Conservation (phyloP, 306 rosid genomes). For the Luffa aegyptiaca region DNA sequence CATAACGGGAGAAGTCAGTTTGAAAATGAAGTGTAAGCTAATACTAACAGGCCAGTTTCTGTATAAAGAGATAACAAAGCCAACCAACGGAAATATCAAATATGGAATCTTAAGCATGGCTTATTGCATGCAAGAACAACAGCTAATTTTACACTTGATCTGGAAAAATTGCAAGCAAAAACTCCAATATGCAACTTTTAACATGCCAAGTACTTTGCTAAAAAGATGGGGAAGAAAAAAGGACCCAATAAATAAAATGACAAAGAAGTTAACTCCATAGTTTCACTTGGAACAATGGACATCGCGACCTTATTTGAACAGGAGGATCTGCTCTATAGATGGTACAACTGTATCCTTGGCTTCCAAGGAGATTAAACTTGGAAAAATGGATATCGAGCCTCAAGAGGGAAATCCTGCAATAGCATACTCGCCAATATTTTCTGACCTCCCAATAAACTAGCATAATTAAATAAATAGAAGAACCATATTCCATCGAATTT, state of each 20-base stretch:
- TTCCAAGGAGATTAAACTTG: not conserved
- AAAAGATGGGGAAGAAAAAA: too few relatives aligned
- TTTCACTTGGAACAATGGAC: not conserved
- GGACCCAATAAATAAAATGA: not conserved
- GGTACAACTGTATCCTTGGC: too few relatives aligned
- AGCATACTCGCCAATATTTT: not conserved
- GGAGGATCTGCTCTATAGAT: too few relatives aligned
- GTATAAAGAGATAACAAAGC: not conserved
- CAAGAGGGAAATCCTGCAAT: not conserved
- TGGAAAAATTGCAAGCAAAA: not conserved
- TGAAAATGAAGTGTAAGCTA: not conserved
- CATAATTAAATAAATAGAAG: not conserved
- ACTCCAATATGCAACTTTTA: not conserved
- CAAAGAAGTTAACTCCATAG: not conserved
- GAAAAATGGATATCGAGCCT: not conserved
- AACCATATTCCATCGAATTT: not conserved
- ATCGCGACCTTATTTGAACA: not conserved
- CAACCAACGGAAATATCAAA: not conserved
- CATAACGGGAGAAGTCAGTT: constrained; percentile 15
- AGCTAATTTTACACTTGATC: not conserved
- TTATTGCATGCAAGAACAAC: not conserved
- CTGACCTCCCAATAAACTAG: not conserved
- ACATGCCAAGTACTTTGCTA: not conserved
- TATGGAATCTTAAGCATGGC: not conserved
- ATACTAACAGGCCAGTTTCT: not conserved